phyloP scores from a whole-genome alignment of 1,139 yeast species.

The Torulaspora pretoriensis region DNA sequence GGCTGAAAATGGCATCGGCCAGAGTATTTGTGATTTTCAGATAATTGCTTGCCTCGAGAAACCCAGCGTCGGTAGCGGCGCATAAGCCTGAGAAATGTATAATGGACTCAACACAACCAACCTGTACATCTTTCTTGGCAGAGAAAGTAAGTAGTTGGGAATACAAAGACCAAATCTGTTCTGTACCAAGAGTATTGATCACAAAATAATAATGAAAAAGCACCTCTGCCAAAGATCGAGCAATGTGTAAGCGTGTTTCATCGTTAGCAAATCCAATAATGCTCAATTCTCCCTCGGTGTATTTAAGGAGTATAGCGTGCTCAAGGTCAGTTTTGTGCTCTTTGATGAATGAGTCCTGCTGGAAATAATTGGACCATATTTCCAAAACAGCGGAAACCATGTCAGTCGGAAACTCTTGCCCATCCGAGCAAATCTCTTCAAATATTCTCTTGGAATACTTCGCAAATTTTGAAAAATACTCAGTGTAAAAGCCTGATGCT shows the following conservation, averaged over 20 bases:
- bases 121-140: constrained; percentile 27
- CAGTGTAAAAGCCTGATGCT: constrained; percentile 16
- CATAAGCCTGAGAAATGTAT: constrained; percentile 35
- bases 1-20: constrained; percentile 19
- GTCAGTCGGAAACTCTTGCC: constrained; percentile 27
- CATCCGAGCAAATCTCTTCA: constrained; percentile 22
- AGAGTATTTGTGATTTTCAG: constrained; percentile 25
- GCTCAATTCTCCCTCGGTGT: constrained; percentile 27
- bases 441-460: constrained; percentile 27
- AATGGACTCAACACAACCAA: constrained; percentile 38
- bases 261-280: constrained; percentile 32
- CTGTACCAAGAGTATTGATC: constrained; percentile 19
- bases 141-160: constrained; percentile 31
- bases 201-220: constrained; percentile 25
- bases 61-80: constrained; percentile 27
- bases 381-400: constrained; percentile 27
- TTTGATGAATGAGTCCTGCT: constrained; percentile 24
- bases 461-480: constrained; percentile 23
- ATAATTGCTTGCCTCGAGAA: constrained; percentile 28
- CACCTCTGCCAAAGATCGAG: constrained; percentile 37
- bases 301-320: constrained; percentile 20
- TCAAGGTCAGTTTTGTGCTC: constrained; percentile 20
- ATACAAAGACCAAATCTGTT: constrained; percentile 30
- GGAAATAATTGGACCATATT: constrained; percentile 24
- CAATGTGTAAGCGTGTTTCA: constrained; percentile 32